Evolutionary conservation across 2,329 filamentous ascomycete genomes (phyloP), one percentile per base, ranked within the genome.

Genomic region (Colletotrichum siamense): DNA sequence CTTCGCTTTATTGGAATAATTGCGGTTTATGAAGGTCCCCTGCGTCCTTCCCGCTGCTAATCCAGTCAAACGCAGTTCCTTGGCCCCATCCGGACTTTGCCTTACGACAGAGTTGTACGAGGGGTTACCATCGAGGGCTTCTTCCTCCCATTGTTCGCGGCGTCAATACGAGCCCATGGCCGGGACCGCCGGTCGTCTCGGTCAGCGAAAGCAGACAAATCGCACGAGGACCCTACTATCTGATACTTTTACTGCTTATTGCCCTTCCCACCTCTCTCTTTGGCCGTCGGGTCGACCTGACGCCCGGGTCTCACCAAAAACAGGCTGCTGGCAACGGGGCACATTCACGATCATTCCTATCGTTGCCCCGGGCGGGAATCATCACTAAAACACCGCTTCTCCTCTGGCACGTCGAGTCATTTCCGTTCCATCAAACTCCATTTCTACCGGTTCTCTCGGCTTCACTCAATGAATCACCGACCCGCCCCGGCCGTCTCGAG

Each of bases 351-450:
- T 32, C 26, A 22, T 59, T 68, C 59, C 16, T 36, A 8, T 65
- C 68, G 44, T 49, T 39, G 18, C 49, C 52, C 49, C n/a, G 36
- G 68, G 55, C 57, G 32, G 55, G 34, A 49, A 22, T 22, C 10
- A 0, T 49, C 44, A 49, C 39, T 49, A 49, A 22, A 49, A 49
- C 44, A 49, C 44, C 44, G 44, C 44, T 49, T 0, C n/a, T 22
- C 5, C 26, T n/a, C 59, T 73, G 73, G 73, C 70, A 73, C 64
- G 70, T 71, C 73, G 70, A 69, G 70, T 76, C 64, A 76, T 73
- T 68, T 76, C 64, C 49, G 28, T 63, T 68, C 70, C 73, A 76
- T 76, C 49, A 69, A 55, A 68, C 44, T 76, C 70, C 73, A 73
- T 76, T 65, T 65, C 73, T 59, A 57, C 61, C 64, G 70, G 70